Percentiles rank a stretch among this genome's conserved stretches.
Conservation (phyloP, 2,329 filamentous ascomycete genomes). For the Westerdykella ornata region DNA sequence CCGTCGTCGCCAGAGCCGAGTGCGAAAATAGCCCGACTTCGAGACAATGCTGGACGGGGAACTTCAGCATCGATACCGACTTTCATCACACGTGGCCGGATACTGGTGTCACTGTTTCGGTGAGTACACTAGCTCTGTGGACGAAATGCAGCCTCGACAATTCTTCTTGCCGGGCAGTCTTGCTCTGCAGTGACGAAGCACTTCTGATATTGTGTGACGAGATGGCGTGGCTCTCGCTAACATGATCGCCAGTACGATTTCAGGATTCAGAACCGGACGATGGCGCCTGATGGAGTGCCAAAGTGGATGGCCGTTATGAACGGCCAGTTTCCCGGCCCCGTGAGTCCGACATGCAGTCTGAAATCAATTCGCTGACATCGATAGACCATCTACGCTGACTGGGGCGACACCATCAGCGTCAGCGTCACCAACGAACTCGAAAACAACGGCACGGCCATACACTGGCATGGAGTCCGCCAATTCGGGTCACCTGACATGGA, state of each 20-base stretch:
- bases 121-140: slow-evolving; percentile 6
- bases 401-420: slow-evolving; percentile 38
- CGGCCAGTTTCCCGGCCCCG: slow-evolving; percentile 44
- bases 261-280: slow-evolving; percentile 39
- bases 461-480: slow-evolving; percentile 49
- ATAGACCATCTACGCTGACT: slow-evolving; percentile 39
- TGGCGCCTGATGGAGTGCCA: slow-evolving; percentile 43
- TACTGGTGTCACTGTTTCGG: slow-evolving; percentile 36
- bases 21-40: slow-evolving; percentile 33
- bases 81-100: slow-evolving; percentile 40
- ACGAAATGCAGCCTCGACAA: no score
- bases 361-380: slow-evolving; percentile 11
- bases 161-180: no score
- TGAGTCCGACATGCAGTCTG: slow-evolving; percentile 23
- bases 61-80: slow-evolving; percentile 40
- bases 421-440: slow-evolving; percentile 33
- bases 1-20: neutral
- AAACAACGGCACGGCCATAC: slow-evolving; percentile 46
- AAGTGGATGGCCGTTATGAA: slow-evolving; percentile 41
- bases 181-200: neutral
- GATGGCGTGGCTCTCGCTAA: slow-evolving; percentile 12
- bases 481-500: slow-evolving; percentile 39
- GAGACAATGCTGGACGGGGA: slow-evolving; percentile 34
- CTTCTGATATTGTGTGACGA: no score
- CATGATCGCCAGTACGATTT: slow-evolving; percentile 37